phyloP scores from a whole-genome alignment of 192 early-diverging fungal species.

The Pecoramyces ruminantium region DNA sequence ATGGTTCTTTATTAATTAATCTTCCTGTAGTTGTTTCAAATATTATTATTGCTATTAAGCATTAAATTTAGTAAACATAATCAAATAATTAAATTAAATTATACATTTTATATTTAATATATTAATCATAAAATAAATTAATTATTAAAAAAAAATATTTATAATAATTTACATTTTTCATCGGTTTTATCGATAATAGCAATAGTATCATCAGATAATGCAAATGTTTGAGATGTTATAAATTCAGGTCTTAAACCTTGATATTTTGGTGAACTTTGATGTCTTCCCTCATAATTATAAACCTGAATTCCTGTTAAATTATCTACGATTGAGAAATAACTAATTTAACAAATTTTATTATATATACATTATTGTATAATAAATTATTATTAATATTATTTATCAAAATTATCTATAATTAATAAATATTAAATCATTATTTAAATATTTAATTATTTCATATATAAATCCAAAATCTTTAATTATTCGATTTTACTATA shows the following conservation, averaged over 20 bases:
- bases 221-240: slow-evolving; percentile 23
- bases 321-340: slow-evolving; percentile 30
- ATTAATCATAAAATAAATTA: too few species aligned
- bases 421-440: too few species aligned
- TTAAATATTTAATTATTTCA: too few species aligned
- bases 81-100: too few species aligned
- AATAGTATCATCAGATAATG: slow-evolving; percentile 24
- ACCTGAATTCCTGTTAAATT: slow-evolving; percentile 32
- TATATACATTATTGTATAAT: too few species aligned
- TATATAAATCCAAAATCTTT: too few species aligned
- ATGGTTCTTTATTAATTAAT: slow-evolving; percentile 14
- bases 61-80: too few species aligned
- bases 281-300: slow-evolving; percentile 28
- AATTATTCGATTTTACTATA: too few species aligned
- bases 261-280: slow-evolving; percentile 28
- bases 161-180: slow-evolving; percentile 18
- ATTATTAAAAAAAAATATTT: too few species aligned
- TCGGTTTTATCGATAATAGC: slow-evolving; percentile 29
- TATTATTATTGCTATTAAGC: slow-evolving; percentile 23
- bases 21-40: slow-evolving; percentile 27
- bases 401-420: too few species aligned
- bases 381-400: too few species aligned
- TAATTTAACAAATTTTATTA: slow-evolving; percentile 1
- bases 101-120: too few species aligned
- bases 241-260: slow-evolving; percentile 29